Percentiles rank a stretch among this genome's conserved stretches.
phyloP scores from a whole-genome alignment of 768 basidiomycete genomes.

The Tricholoma matsutake region DNA sequence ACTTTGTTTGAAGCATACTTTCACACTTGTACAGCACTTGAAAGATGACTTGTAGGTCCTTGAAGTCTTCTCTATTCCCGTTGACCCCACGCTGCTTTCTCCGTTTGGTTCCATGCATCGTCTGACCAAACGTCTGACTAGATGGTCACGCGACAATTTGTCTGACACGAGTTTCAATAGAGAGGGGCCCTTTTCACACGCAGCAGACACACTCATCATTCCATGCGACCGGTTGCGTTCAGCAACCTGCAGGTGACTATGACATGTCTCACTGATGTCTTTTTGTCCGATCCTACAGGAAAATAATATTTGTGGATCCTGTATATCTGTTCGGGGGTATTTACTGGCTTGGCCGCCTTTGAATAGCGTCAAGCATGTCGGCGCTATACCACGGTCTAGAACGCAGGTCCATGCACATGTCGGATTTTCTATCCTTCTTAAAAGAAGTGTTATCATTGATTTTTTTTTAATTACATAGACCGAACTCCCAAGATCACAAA shows the following conservation, averaged over 20 bases:
- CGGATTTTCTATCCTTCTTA: neutral
- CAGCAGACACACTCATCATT: neutral
- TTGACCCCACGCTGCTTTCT: neutral
- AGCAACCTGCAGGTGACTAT: neutral
- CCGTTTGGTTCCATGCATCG: neutral
- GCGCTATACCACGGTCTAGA: neutral
- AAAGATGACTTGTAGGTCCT: neutral
- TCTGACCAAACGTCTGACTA: neutral
- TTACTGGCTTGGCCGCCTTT: neutral
- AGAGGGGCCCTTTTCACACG: neutral
- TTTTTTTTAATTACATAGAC: too few species aligned
- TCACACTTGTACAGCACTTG: neutral
- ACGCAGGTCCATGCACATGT: neutral
- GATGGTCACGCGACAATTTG: too few species aligned
- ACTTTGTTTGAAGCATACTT: neutral
- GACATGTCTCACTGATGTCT: neutral
- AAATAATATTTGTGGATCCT: neutral
- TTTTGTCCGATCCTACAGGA: neutral
- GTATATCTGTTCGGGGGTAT: neutral
- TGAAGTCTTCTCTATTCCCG: neutral
- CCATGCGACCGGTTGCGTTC: neutral
- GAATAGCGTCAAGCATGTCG: neutral
- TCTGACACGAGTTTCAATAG: too few species aligned
- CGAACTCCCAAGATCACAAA: too few species aligned
- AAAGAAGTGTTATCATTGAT: too few species aligned